phyloP scores from a whole-genome alignment of 495 filamentous ascomycete genomes.

The Clohesyomyces aquaticus region DNA sequence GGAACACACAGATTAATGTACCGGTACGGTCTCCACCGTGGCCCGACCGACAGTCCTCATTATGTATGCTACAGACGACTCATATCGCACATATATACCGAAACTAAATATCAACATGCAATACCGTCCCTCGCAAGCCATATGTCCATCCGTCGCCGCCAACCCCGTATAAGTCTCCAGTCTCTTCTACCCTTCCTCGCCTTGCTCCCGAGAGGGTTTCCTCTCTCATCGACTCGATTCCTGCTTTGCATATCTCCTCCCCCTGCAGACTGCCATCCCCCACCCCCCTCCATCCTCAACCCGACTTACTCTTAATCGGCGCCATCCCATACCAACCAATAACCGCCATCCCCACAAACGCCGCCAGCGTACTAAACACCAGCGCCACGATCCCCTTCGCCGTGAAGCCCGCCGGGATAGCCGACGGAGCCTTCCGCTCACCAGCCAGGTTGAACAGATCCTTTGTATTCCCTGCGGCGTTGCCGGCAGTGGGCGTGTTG shows the following conservation, averaged over 20 bases:
- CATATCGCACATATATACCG: too few relatives aligned
- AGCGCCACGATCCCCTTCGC: constrained; percentile 71
- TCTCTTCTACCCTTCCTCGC: too few relatives aligned
- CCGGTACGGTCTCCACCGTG: too few relatives aligned
- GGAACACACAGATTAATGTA: too few relatives aligned
- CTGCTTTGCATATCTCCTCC: neutral
- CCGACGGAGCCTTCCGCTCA: constrained; percentile 57
- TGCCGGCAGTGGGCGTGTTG: constrained; percentile 60
- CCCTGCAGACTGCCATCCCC: neutral
- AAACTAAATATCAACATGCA: too few relatives aligned
- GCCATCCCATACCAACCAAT: constrained; percentile 69
- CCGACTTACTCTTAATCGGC: constrained; percentile 17
- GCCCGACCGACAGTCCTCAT: too few relatives aligned
- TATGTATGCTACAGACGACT: too few relatives aligned
- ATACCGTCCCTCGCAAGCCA: too few relatives aligned
- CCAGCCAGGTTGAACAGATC: constrained; percentile 69
- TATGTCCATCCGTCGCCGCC: too few relatives aligned
- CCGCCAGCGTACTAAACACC: constrained; percentile 70
- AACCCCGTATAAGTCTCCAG: too few relatives aligned
- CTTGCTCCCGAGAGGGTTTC: neutral
- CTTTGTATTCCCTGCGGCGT: constrained; percentile 72
- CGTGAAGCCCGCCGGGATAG: constrained; percentile 73
- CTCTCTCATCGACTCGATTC: neutral
- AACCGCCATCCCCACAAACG: constrained; percentile 70
- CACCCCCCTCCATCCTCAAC: neutral